These are phyloP conservation scores for Samsoniella hepiali DNA, from an alignment of 2,329 filamentous ascomycete species.

Conservation along the genomic window DNA sequence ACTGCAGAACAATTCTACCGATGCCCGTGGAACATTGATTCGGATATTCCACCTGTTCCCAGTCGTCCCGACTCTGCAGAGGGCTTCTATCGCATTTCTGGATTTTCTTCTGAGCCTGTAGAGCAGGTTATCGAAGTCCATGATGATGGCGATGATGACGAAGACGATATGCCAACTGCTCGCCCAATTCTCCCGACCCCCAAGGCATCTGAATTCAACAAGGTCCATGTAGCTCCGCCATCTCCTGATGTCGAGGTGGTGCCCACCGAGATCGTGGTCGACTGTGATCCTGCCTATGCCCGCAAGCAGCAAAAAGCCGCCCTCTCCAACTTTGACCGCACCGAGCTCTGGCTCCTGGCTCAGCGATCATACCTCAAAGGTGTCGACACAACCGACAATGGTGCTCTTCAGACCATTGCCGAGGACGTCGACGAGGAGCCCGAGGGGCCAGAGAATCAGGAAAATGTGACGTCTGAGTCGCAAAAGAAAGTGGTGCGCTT, in stretches of 20 bases:
- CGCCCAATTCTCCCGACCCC: conserved; percentile 42
- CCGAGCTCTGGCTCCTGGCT: conserved; percentile 79
- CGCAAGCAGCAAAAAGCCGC: conserved; percentile 68
- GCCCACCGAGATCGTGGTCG: conserved; percentile 62
- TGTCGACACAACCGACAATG: conserved; percentile 49
- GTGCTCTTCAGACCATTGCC: conserved; percentile 36
- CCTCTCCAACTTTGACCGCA: conserved; percentile 75
- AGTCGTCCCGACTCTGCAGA: conserved; percentile 37
- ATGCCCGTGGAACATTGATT: conserved; percentile 64
- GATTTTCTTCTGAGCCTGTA: conserved; percentile 46
- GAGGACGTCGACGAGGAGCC: conserved; percentile 32
- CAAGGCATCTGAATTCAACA: conserved; percentile 31
- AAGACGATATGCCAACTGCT: conserved; percentile 66
- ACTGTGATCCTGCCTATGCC: conserved; percentile 74
- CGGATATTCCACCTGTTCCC: conserved; percentile 36
- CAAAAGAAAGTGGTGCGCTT: conserved; percentile 75
- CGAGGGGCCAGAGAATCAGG: conserved; percentile 24
- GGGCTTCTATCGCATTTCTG: conserved; percentile 37
- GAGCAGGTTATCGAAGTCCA: conserved; percentile 65
- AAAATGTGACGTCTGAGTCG: conserved; percentile 26
- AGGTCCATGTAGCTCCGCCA: conserved; percentile 32
- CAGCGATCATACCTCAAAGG: conserved; percentile 75
- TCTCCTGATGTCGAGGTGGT: conserved; percentile 53
- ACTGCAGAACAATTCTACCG: conserved; percentile 92
- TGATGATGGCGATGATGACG: conserved; percentile 45